Percentiles rank a stretch among this genome's conserved stretches.
These are phyloP conservation scores for Angophora floribunda DNA, from an alignment of 345 rosid species.

Conservation along the genomic window DNA sequence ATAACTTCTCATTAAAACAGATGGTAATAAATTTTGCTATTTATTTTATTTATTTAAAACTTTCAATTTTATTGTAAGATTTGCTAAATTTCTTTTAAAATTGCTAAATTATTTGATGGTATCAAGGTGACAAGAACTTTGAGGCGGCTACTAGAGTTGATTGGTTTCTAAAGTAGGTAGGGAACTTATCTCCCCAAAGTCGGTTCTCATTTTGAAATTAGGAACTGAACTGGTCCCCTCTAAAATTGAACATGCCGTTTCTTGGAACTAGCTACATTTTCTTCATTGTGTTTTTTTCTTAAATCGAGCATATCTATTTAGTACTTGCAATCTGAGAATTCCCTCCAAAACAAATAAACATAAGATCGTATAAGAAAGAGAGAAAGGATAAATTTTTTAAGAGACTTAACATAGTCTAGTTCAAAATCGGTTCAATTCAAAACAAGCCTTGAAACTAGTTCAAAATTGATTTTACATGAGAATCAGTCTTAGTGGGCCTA, in stretches of 20 bases:
- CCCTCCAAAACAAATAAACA: neutral
- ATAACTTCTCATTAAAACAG: neutral
- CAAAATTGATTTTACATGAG: neutral
- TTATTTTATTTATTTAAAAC: neutral
- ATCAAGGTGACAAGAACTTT: neutral
- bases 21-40: neutral
- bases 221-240: rapidly evolving
- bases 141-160: neutral
- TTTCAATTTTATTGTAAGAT: neutral
- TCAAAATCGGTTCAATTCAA: neutral
- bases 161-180: neutral
- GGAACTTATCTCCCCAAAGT: neutral
- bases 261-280: rapidly evolving
- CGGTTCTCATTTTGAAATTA: neutral
- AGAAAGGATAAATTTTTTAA: neutral
- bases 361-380: neutral
- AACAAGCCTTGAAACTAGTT: neutral
- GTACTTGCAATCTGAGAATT: neutral
- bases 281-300: neutral
- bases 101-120: neutral
- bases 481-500: neutral
- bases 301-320: neutral
- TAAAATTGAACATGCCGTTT: rapidly evolving
- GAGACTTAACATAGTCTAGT: neutral
- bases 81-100: neutral